Evolutionary conservation across 78 protist genomes (phyloP).

Genomic region (Dictyostelium capitatum): DNA sequence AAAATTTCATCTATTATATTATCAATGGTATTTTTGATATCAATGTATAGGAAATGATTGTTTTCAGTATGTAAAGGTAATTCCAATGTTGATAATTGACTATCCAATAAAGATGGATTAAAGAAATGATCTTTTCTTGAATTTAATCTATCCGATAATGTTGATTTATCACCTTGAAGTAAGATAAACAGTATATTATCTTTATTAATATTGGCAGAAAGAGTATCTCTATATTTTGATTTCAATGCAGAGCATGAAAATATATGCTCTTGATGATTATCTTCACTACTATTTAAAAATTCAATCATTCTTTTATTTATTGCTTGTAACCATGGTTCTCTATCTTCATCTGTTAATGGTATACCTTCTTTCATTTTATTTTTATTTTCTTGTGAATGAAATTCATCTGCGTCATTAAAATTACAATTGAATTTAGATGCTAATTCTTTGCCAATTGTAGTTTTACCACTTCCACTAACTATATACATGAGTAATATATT

Average conservation of each 20-base stretch:
- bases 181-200: conserved; percentile 9
- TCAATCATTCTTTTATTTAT: conserved; percentile 29
- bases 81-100: conserved; percentile 51
- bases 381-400: conserved; percentile 22
- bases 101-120: conserved; percentile 11
- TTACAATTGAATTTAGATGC: background rate
- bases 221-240: conserved; percentile 21
- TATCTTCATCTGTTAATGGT: conserved; percentile 63
- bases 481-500: background rate
- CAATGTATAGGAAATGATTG: background rate
- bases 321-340: conserved; percentile 60
- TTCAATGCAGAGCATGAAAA: conserved; percentile 66
- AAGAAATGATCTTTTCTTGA: conserved; percentile 39
- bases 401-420: conserved; percentile 52
- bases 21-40: conserved; percentile 6
- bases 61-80: conserved; percentile 7
- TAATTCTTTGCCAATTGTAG: conserved; percentile 10
- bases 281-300: background rate
- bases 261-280: background rate
- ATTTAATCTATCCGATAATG: background rate
- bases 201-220: background rate
- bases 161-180: conserved; percentile 21
- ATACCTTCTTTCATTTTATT: conserved; percentile 49
- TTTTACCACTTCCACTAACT: conserved; percentile 34
- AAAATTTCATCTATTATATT: conserved; percentile 2